phyloP scores from a whole-genome alignment of 1,139 yeast species.

The Geotrichum histeridarum region DNA sequence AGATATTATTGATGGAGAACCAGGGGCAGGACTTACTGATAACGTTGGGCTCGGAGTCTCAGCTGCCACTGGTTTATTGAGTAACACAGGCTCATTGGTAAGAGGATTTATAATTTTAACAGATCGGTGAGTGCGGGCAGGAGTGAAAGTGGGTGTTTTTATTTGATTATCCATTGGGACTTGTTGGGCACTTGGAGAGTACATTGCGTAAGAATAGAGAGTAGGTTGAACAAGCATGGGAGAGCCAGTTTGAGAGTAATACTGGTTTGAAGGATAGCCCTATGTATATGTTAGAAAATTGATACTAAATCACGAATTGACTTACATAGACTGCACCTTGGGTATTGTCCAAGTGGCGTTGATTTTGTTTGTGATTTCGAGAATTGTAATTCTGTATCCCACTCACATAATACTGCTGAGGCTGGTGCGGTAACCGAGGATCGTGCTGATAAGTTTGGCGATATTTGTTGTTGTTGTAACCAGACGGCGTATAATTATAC shows the following conservation, averaged over 20 bases:
- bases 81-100: slow-evolving; percentile 19
- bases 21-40: slow-evolving; percentile 15
- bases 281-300: neutral
- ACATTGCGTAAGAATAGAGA: slow-evolving; percentile 6
- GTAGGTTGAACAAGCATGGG: neutral
- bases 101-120: slow-evolving; percentile 19
- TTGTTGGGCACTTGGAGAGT: slow-evolving; percentile 10
- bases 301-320: neutral
- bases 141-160: slow-evolving; percentile 9
- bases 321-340: slow-evolving; percentile 11
- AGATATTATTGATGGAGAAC: slow-evolving; percentile 18
- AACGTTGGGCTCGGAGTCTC: neutral
- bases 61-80: slow-evolving; percentile 7
- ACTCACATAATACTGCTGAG: neutral
- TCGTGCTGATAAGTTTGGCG: neutral
- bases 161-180: slow-evolving; percentile 4
- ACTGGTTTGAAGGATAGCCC: slow-evolving; percentile 7
- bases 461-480: neutral
- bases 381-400: slow-evolving; percentile 10
- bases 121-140: slow-evolving; percentile 14
- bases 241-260: slow-evolving; percentile 3
- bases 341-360: slow-evolving; percentile 5
- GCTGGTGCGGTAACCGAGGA: neutral
- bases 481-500: neutral
- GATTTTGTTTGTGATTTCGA: slow-evolving; percentile 9